Base-by-base conservation (phyloP, 768 basidiomycete species). In the Coprinopsis sp. region DNA sequence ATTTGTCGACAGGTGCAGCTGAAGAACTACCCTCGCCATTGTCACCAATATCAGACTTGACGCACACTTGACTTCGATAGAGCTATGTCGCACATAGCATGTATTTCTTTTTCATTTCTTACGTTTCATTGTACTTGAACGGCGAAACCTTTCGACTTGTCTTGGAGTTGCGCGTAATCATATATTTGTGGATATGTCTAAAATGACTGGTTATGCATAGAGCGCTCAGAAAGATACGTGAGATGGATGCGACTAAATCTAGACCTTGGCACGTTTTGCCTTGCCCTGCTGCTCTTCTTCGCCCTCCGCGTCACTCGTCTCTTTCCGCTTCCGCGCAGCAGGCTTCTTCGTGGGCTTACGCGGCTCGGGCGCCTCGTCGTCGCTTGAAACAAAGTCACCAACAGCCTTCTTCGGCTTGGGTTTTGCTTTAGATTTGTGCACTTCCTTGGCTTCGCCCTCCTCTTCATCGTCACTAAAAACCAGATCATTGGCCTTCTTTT, bases 321-420 rank as follows among this genome's bases (percentile, higher is more conserved):
- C 44, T 19, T 50, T 56, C 47, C 56, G 57, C 45, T 58, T 59
- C 28, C 25, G 21, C 3, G 34, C 41, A 31, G 34, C 11, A 14
- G 34, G 28, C 51, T 47, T 58, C 46, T 46, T 44, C 44, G 33
- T 46, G 23, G 23, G 16, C 37, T 58, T 48, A 45, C 58, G 57
- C 33, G 52, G 50, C 44, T 56, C 54, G 21, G 65, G 59, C 7
- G 64, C 67, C 29, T 62, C 61, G 41, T 81, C 80, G 38, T 81
- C 81, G 36, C 66, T 78, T 62, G 87, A 87, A 7, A 74, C 77
- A 59, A 83, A 74, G 39, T 77, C 76, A 22, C 66, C 64, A 7
- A 34, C 57, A 53, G 74, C 70, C 64, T 73, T 78, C 30, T 60
- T 64, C 49, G 67, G 65, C 54, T 71, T 72, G 12, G 62, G 61